Evolutionary conservation across 2,329 filamentous ascomycete species (phyloP).

Genomic region (Cordyceps pruinosa): DNA sequence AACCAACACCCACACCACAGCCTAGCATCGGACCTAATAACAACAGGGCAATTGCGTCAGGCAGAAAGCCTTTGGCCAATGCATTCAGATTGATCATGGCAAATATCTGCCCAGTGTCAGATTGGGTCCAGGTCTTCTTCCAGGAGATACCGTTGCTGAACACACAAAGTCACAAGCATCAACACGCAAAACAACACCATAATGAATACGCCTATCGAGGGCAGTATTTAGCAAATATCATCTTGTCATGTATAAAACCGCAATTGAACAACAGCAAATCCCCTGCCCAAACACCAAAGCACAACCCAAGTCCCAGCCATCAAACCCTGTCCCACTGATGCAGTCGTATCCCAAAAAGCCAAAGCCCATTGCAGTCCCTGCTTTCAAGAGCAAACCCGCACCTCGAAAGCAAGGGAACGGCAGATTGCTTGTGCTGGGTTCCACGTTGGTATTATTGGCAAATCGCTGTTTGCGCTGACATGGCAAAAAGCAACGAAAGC

Average conservation of each 20-base stretch:
- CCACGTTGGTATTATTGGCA: conserved; percentile 4
- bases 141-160: too few relatives aligned
- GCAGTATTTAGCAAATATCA: background rate
- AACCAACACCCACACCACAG: background rate
- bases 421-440: background rate
- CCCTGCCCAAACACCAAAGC: background rate
- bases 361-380: background rate
- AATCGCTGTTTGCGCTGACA: background rate
- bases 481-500: conserved; percentile 4
- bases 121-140: too few relatives aligned
- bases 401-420: background rate
- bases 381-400: background rate
- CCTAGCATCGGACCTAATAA: background rate
- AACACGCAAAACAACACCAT: background rate
- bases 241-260: background rate
- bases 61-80: background rate
- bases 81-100: background rate
- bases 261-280: background rate
- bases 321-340: background rate
- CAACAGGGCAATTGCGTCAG: too few relatives aligned
- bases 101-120: too few relatives aligned
- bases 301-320: background rate
- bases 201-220: background rate
- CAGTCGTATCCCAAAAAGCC: background rate
- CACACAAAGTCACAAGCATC: too few relatives aligned